Base-by-base conservation (phyloP, 2,329 filamentous ascomycete genomes). In the Colletotrichum sansevieriae region DNA sequence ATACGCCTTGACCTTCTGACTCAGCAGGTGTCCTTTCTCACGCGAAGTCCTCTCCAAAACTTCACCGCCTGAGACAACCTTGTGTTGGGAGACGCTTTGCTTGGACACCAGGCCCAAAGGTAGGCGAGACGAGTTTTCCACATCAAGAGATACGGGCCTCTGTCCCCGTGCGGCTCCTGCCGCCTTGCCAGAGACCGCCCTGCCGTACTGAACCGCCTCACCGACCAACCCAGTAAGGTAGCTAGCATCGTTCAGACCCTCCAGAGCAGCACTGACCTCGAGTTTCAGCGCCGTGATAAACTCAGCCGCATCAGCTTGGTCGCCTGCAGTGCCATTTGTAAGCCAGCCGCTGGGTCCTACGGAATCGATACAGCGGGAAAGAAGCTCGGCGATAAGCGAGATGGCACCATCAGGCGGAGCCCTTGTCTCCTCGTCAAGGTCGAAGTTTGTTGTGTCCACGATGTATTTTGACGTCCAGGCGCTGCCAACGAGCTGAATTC, bases 1-100 rank as follows among this genome's bases (percentile, higher is more conserved):
- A 81, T 98, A 97, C 72, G 91, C 89, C 64, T 92, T 92, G 70
- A 95, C 91, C 77, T 90, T 91, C 81, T 92, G 92, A 76, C 92
- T 93, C 76, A 92, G 88, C 78, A 97, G 81, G 79, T 92, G 89
- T 18, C 92, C 93, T 67, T 91, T 90, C 81, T 97, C 92, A 78
- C 94, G 85, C 73, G 83, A 84, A 73, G 85, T 94, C 73, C 93
- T 88, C 77, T 87, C 83, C 71, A 90, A 85, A 46, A 93, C 83
- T 81, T 94, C 91, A 18, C 93, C 93, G 64, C 89, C 90, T 54
- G 86, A 83, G 73, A 90, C 83, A 72, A 92, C 82, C 86, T 93
- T 90, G 70, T 83, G 80, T 69, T 75, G 80, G 47, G 84, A 83
- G 22, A 88, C 82, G 55, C 78, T 75, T 71, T 82, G 78, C 73